Conservation (phyloP, 2,329 filamentous ascomycete genomes). For the Colletotrichum simmondsii region DNA sequence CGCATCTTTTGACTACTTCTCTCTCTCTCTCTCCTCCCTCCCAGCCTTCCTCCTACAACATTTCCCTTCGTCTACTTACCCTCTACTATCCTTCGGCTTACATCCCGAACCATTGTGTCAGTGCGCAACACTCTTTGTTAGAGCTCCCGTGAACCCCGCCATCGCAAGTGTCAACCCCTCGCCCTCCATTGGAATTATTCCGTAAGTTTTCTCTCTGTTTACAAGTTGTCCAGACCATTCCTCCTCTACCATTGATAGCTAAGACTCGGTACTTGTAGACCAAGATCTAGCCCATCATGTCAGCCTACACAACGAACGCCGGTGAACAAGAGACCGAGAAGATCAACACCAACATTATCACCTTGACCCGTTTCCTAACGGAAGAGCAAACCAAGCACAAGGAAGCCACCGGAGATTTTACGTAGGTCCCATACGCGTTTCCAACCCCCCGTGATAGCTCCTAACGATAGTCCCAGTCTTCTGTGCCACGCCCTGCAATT, state of each 20-base stretch:
- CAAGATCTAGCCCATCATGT: conserved; percentile 24
- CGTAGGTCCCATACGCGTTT: conserved; percentile 66
- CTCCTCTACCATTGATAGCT: not conserved
- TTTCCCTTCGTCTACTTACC: not conserved
- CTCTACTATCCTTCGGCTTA: conserved; percentile 9
- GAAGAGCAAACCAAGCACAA: conserved; percentile 95
- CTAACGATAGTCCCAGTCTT: conserved; percentile 65
- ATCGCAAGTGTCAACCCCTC: conserved; percentile 20
- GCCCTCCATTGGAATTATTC: not conserved
- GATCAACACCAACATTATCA: conserved; percentile 96
- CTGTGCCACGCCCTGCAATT: conserved; percentile 98
- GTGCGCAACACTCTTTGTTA: conserved; percentile 16
- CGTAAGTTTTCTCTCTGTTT: conserved; percentile 8
- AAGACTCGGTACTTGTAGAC: not conserved
- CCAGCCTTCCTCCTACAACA: conserved; percentile 20
- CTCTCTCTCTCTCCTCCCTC: conserved; percentile 17
- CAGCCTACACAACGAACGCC: conserved; percentile 44
- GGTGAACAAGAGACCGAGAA: conserved; percentile 72
- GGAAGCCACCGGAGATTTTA: conserved; percentile 98
- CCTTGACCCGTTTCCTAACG: conserved; percentile 93
- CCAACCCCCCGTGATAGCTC: not conserved
- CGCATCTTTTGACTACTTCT: conserved; percentile 13
- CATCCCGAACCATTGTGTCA: not conserved
- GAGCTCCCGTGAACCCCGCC: conserved; percentile 18
- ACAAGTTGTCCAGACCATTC: not conserved